Evolutionary conservation across 495 filamentous ascomycete genomes (phyloP), one percentile per base, ranked within the genome.

Genomic region (Sphaerosporella brunnea): DNA sequence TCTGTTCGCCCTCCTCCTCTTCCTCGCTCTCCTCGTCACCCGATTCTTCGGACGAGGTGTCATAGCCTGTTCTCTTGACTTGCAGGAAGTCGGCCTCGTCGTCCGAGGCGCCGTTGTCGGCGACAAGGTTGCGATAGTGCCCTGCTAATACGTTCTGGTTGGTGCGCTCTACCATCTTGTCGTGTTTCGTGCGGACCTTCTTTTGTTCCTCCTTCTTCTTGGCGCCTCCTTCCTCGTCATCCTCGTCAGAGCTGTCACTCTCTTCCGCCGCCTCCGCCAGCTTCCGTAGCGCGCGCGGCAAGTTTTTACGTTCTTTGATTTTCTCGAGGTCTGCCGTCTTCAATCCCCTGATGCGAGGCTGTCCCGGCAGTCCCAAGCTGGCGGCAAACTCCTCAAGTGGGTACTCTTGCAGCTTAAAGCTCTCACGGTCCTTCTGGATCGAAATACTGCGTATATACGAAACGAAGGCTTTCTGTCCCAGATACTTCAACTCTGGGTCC

Each of bases 401-500:
- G 25, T 93, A 70, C 15, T 81, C 69, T 30, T 79, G 75, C 5
- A 96, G 65, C 42, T 87, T 74, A 62, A 96, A 99, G 2, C 85
- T 71, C 23, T 92, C 82, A 64, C 88, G 93, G 57, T 99, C 87
- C 55, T 82, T 87, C 64, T 95, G 86, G 20, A 94, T 65, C 60
- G 84, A 75, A 41, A 96, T 64, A 5, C 83, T 87, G 36, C 78
- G 74, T 13, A 78, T 77, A 62, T 96, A 94, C 34, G 78, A 82
- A 47, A 86, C 75, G 51, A 99, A 99, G 0, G 90, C 87, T 58
- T 95, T 96, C 57, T 96, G 90, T 3, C 80, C 92, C 2, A 96
- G 68, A 60, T 96, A 96, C 54, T 96, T 96, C 44, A 96, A 65
- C 55, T 92, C 83, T 1, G 88, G 79, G 36, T 93, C 83, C 63